Conservation (phyloP, 495 filamentous ascomycete species). For the Aspergillus cavernicola region DNA sequence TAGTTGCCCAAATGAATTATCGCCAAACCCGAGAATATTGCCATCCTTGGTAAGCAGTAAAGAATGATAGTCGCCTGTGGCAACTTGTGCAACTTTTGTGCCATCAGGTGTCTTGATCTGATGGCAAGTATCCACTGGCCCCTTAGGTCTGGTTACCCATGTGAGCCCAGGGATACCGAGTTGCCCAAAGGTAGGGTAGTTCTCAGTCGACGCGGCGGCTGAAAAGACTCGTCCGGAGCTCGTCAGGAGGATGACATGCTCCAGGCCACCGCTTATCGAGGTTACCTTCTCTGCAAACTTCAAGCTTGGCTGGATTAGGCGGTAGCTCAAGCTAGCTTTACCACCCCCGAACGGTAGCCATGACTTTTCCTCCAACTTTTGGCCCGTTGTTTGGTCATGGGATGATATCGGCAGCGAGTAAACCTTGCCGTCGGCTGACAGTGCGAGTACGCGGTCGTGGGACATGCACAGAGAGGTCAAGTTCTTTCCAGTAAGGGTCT, state of each 20-base stretch:
- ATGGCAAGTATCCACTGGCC: constrained; percentile 74
- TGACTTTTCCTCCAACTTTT: constrained; percentile 58
- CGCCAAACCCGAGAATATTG: constrained; percentile 81
- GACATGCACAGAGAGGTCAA: constrained; percentile 69
- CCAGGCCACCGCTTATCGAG: constrained; percentile 69
- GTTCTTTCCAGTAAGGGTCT: constrained; percentile 79
- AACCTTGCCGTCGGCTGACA: constrained; percentile 72
- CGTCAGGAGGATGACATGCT: constrained; percentile 85
- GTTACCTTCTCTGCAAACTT: constrained; percentile 71
- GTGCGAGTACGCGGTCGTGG: constrained; percentile 74
- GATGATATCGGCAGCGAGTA: constrained; percentile 82
- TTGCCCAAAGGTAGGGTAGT: constrained; percentile 79
- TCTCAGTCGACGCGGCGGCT: constrained; percentile 69
- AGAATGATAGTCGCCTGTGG: constrained; percentile 84
- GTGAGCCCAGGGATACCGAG: constrained; percentile 79
- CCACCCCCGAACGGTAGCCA: constrained; percentile 75
- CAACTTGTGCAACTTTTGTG: constrained; percentile 64
- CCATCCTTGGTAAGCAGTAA: constrained; percentile 71
- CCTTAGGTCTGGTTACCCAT: constrained; percentile 73
- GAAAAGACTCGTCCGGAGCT: constrained; percentile 81
- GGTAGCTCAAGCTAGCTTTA: constrained; percentile 62
- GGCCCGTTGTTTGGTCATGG: constrained; percentile 59
- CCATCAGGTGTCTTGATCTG: constrained; percentile 65
- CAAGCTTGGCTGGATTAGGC: constrained; percentile 64
- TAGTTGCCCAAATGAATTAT: constrained; percentile 84